Evolutionary conservation across 768 basidiomycete genomes (phyloP).

Genomic region (Sarcodon sp.): DNA sequence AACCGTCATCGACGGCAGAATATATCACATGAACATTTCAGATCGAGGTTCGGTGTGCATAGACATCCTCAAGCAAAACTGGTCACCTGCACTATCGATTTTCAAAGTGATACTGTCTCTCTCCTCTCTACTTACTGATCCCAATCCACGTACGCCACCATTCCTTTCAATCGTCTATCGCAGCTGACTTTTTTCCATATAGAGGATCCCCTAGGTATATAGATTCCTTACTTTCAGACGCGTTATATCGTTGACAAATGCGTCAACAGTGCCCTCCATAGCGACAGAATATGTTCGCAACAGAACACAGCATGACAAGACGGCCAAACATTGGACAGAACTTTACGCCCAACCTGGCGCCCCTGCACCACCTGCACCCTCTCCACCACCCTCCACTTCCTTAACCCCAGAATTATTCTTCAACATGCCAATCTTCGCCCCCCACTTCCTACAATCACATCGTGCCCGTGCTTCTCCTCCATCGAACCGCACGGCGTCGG

Average conservation of each 20-base stretch:
- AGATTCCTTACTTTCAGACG: background rate
- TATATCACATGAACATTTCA: constrained; percentile 88
- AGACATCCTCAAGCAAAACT: constrained; percentile 86
- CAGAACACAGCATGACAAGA: constrained; percentile 60
- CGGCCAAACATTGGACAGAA: constrained; percentile 68
- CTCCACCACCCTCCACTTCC: background rate
- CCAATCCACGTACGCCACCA: constrained; percentile 68
- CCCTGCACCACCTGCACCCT: constrained; percentile 16
- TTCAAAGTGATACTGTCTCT: constrained; percentile 93
- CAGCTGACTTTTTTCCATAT: background rate
- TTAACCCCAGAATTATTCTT: constrained; percentile 6
- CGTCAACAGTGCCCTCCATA: constrained; percentile 46
- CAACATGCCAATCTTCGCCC: background rate
- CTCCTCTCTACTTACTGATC: constrained; percentile 86
- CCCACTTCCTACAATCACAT: background rate
- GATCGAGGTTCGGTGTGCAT: constrained; percentile 73
- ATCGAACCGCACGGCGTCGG: background rate
- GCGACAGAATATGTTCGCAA: constrained; percentile 57
- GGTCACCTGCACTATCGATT: constrained; percentile 88
- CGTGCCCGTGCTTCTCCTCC: background rate
- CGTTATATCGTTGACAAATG: background rate
- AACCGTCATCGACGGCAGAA: constrained; percentile 25
- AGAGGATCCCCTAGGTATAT: constrained; percentile 62
- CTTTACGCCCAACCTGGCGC: constrained; percentile 47
- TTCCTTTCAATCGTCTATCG: background rate